Base-by-base conservation (phyloP, 306 rosid species). In the Boehmeria nivea region DNA sequence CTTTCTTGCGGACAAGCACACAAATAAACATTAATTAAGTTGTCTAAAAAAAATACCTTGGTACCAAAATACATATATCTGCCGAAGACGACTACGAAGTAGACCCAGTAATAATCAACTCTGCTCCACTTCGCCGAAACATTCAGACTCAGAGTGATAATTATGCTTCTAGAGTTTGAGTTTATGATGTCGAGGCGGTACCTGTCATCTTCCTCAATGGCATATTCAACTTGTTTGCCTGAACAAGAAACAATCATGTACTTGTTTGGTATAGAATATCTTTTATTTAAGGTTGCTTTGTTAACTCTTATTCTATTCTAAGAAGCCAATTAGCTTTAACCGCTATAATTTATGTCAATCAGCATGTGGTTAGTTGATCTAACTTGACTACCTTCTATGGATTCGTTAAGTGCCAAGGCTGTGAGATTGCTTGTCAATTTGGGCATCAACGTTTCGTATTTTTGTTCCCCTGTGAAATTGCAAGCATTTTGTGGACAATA, bases 41-140 rank as follows among this genome's bases (percentile, higher is more conserved):
- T n/a, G n/a, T n/a, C n/a, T n/a, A n/a, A n/a, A n/a, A n/a, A n/a
- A n/a, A n/a, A n/a, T n/a, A n/a, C n/a, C n/a, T n/a, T n/a, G n/a
- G n/a, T n/a, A n/a, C n/a, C n/a, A n/a, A n/a, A n/a, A n/a, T n/a
- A n/a, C n/a, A n/a, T n/a, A n/a, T n/a, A n/a, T n/a, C n/a, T n/a
- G n/a, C n/a, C n/a, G n/a, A n/a, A n/a, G n/a, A n/a, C n/a, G n/a
- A n/a, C n/a, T n/a, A n/a, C n/a, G n/a, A n/a, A n/a, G n/a, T n/a
- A n/a, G n/a, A n/a, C n/a, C n/a, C n/a, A n/a, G n/a, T n/a, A n/a
- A n/a, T n/a, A n/a, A n/a, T n/a, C n/a, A n/a, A n/a, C n/a, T n/a
- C n/a, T n/a, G n/a, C n/a, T n/a, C n/a, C n/a, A n/a, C n/a, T 56
- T 82, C n/a, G 94, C 80, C 1, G 84, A 82, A 59, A 82, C 74